Percentiles rank a stretch among this genome's conserved stretches.
These are phyloP conservation scores for Solanum aculeatissimum DNA, from an alignment of 305 asterid species.

Conservation along the genomic window DNA sequence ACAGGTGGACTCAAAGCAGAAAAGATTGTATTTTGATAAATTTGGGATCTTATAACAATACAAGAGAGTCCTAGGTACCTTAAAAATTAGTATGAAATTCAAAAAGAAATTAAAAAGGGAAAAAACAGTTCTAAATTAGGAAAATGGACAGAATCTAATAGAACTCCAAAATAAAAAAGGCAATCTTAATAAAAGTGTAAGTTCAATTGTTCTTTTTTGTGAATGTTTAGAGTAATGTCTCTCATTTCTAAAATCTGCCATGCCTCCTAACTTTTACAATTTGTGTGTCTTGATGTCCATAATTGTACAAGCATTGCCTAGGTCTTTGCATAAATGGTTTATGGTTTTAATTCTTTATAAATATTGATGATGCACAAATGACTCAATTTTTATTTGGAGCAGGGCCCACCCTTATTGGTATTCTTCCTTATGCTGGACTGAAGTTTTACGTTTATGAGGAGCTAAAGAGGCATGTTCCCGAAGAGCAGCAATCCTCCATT, in stretches of 20 bases:
- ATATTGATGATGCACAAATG: background rate
- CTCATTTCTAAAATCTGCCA: background rate
- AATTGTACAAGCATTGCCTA: background rate
- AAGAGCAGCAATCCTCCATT: constrained; percentile 72
- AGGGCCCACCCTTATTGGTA: constrained; percentile 94
- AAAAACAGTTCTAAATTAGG: background rate
- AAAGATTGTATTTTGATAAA: background rate
- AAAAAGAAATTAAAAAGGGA: background rate
- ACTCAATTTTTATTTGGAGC: background rate
- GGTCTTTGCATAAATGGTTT: background rate
- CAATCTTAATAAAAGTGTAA: background rate
- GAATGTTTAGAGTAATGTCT: background rate
- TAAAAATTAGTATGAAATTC: background rate
- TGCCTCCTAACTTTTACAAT: background rate
- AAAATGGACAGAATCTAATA: background rate
- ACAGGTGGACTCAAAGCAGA: background rate
- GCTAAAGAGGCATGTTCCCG: constrained; percentile 71
- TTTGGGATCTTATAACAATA: background rate
- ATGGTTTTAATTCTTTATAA: background rate
- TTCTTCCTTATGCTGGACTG: constrained; percentile 92
- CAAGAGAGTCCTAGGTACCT: background rate
- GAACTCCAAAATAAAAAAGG: background rate
- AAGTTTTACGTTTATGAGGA: constrained; percentile 86
- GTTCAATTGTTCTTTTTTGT: background rate
- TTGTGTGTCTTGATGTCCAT: background rate